These are phyloP conservation scores for Amphichorda felina DNA, from an alignment of 2,329 filamentous ascomycete genomes.

Conservation along the genomic window DNA sequence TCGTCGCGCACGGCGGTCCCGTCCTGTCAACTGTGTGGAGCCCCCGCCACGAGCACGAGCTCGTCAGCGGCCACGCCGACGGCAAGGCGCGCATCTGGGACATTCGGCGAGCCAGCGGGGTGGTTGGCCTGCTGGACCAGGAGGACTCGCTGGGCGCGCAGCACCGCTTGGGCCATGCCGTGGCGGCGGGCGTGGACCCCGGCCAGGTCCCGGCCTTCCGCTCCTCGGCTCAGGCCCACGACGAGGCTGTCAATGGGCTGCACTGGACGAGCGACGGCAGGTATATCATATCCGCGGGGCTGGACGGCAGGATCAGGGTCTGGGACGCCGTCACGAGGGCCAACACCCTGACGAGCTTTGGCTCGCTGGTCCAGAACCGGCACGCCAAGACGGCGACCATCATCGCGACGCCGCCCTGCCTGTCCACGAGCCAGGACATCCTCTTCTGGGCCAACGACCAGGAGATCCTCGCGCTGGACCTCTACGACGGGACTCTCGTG, in stretches of 20 bases:
- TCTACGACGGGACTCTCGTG: constrained; percentile 65
- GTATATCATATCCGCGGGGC: constrained; percentile 67
- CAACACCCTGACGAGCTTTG: constrained; percentile 83
- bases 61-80: constrained; percentile 77
- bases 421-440: constrained; percentile 33
- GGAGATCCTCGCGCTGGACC: constrained; percentile 68
- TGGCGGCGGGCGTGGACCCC: constrained; percentile 15
- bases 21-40: constrained; percentile 70
- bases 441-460: constrained; percentile 74
- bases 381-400: constrained; percentile 46
- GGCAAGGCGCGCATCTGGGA: constrained; percentile 82
- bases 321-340: constrained; percentile 74
- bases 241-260: constrained; percentile 72
- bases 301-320: constrained; percentile 74
- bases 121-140: constrained; percentile 68
- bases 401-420: constrained; percentile 33
- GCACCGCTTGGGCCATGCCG: constrained; percentile 21
- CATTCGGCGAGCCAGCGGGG: constrained; percentile 64
- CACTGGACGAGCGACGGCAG: constrained; percentile 73
- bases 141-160: constrained; percentile 67
- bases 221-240: constrained; percentile 54
- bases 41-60: constrained; percentile 63
- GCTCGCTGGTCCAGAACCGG: constrained; percentile 66
- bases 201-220: constrained; percentile 24
- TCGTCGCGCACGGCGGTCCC: constrained; percentile 57